Evolutionary conservation across 352 stramenopile species (phyloP), one percentile per base, ranked within the genome.

Genomic region (Phytopythium kandeliae): DNA sequence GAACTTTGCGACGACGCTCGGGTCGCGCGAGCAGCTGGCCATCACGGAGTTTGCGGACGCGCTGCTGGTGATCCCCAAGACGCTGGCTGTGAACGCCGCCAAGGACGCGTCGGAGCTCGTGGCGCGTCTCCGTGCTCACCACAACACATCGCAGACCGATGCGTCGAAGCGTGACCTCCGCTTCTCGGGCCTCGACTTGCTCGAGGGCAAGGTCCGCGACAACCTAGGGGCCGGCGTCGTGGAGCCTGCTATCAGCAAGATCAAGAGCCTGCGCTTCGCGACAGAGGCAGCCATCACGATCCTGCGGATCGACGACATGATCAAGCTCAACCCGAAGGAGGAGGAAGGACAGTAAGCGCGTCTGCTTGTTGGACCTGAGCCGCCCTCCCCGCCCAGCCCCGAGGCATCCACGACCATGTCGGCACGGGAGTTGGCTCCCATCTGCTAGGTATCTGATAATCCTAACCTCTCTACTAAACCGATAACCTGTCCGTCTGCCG

Each of bases 231-330:
- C 89, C 21, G 97, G 96, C 54, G 97, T 99, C n/a, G 86, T 99
- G 16, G 97, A 99, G 81, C 97, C 97, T 19, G 97, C 97, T 51
- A 99, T 99, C 61, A 99, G 92, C 63, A 99, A 99, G 84, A 98
- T 99, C 74, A 99, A 99, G 78, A 98, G 86, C 67, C 75, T 99
- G 57, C 85, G 97, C 61, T 99, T 99, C 82, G 97, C 97, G 19
- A 99, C 96, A 6, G 97, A 99, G 61, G 97, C 97, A 33, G 97
- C 97, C 42, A 99, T 99, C 76, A 99, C 97, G 33, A 99, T 99
- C 82, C 68, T 99, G 54, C 89, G 97, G 71, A 99, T 99, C 72
- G 97, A 99, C 81, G 97, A 99, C 78, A 90, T 97, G 69, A 98
- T 99, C 67, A 98, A 96, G 63, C 78, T 98, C 50, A 96, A 96